Conservation (phyloP, 106 monocot genomes). For the Dioscorea alata region DNA sequence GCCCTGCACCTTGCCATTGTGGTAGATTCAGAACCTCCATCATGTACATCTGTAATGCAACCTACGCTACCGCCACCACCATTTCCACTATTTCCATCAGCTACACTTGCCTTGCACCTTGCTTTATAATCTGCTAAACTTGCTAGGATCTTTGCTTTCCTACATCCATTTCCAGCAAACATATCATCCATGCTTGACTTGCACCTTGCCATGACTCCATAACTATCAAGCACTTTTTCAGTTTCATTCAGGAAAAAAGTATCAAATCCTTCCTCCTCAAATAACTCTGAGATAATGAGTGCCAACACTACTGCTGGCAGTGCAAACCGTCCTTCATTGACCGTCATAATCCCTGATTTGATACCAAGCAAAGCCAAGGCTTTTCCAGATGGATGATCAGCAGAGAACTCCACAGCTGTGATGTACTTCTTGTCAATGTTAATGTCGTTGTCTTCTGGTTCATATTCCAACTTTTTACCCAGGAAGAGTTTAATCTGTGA, state of each 20-base stretch:
- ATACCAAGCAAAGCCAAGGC: slow-evolving; percentile 60
- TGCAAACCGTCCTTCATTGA: slow-evolving; percentile 64
- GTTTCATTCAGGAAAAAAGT: not conserved
- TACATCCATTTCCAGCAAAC: slow-evolving; percentile 8
- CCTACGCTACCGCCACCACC: too few species aligned
- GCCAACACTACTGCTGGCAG: slow-evolving; percentile 48
- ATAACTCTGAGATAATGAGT: slow-evolving; percentile 41
- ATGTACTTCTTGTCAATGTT: slow-evolving; percentile 21
- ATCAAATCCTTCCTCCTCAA: slow-evolving; percentile 25
- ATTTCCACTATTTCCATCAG: not conserved
- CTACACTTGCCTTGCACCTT: not conserved
- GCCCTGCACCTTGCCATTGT: not conserved
- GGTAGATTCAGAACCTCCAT: too few species aligned
- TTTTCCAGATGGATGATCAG: slow-evolving; percentile 65
- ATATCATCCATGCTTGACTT: too few species aligned
- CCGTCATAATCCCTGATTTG: slow-evolving; percentile 48
- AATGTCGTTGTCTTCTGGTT: slow-evolving; percentile 30
- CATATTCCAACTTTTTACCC: slow-evolving; percentile 69
- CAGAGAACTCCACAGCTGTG: slow-evolving; percentile 64
- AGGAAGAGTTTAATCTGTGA: slow-evolving; percentile 62
- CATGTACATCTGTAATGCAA: too few species aligned
- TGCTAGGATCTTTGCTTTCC: too few species aligned
- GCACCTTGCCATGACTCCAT: too few species aligned
- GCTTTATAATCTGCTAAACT: not conserved
- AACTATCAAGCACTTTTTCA: not conserved